Evolutionary conservation across 441 rosid genomes (phyloP).

Genomic region (Syzygium malaccense): DNA sequence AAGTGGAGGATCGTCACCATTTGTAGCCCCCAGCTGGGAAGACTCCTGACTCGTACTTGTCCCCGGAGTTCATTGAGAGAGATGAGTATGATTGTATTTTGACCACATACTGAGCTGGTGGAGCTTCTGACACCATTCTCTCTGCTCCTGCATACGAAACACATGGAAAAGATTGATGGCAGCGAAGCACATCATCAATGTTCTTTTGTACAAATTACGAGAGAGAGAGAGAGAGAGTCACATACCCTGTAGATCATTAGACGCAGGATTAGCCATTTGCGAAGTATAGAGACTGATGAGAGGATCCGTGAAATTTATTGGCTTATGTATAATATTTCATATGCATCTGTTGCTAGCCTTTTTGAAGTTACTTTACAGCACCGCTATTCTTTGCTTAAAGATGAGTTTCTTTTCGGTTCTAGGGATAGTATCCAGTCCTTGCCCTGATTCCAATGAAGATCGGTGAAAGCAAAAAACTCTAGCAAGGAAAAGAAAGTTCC

Average conservation of each 20-base stretch:
- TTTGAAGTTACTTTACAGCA: not conserved
- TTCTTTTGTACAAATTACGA: not conserved
- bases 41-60: slow-evolving; percentile 47
- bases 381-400: not conserved
- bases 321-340: not conserved
- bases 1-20: slow-evolving; percentile 24
- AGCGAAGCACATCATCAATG: not conserved
- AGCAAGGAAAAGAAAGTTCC: not conserved
- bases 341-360: not conserved
- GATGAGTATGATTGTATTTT: slow-evolving; percentile 40
- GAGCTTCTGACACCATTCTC: slow-evolving; percentile 18
- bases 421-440: not conserved
- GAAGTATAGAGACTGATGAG: not conserved
- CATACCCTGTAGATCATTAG: not conserved
- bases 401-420: not conserved
- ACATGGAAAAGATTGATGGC: not conserved
- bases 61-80: slow-evolving; percentile 24
- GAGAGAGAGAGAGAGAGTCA: not conserved
- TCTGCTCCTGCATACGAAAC: slow-evolving; percentile 2
- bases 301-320: not conserved
- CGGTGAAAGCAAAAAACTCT: not conserved
- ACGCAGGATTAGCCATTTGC: not conserved
- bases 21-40: slow-evolving; percentile 70
- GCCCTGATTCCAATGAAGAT: not conserved
- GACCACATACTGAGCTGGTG: slow-evolving; percentile 40